Conservation (phyloP, 2,329 filamentous ascomycete genomes). For the Fusarium nanum region DNA sequence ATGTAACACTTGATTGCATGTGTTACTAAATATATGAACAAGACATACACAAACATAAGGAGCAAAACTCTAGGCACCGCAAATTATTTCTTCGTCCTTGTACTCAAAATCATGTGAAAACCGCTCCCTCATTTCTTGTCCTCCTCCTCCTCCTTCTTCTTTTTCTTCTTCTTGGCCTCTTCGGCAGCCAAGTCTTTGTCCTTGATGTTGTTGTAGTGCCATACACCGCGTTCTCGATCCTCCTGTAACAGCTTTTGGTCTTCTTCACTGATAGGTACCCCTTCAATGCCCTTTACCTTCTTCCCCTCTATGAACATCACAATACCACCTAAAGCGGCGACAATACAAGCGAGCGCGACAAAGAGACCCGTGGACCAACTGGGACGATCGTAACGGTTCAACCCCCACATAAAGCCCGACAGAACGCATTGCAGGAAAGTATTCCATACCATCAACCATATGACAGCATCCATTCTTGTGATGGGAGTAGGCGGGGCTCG, state of each 20-base stretch:
- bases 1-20: neutral
- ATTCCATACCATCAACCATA: constrained; percentile 83
- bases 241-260: constrained; percentile 63
- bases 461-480: constrained; percentile 84
- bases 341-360: constrained; percentile 77
- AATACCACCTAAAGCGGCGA: constrained; percentile 74
- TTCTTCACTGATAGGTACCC: constrained; percentile 70
- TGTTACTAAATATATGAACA: neutral
- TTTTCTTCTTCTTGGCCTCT: constrained; percentile 40
- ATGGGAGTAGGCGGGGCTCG: constrained; percentile 73
- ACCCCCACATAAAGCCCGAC: constrained; percentile 84
- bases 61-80: neutral
- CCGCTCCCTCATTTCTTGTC: constrained; percentile 24
- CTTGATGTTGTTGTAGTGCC: constrained; percentile 63
- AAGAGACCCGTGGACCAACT: constrained; percentile 84
- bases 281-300: constrained; percentile 77
- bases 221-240: constrained; percentile 67
- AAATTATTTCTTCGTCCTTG: neutral
- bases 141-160: constrained; percentile 14
- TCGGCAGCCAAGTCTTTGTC: constrained; percentile 47
- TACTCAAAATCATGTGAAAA: neutral
- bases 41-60: neutral
- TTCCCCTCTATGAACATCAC: constrained; percentile 79
- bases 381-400: constrained; percentile 79
- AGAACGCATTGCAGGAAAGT: constrained; percentile 81